Conservation (phyloP, 2,329 filamentous ascomycete species). For the Fusarium pseudoanthophilum region DNA sequence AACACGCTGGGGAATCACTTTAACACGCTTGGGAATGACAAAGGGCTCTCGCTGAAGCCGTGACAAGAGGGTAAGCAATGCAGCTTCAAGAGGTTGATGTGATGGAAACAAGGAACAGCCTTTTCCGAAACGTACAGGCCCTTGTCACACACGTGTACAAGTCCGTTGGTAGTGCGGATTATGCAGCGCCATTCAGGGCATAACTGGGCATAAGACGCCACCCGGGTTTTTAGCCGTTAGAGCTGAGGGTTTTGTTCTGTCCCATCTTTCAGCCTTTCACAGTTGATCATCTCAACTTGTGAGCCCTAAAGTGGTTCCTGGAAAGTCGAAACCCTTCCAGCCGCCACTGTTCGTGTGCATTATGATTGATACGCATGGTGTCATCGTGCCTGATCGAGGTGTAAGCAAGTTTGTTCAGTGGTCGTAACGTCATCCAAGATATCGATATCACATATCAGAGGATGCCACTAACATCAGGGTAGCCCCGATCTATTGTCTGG, state of each 20-base stretch:
- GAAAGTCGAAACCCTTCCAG: not conserved
- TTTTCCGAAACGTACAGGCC: constrained; percentile 38
- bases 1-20: constrained; percentile 21
- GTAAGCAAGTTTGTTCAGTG: constrained; percentile 13
- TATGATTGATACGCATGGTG: constrained; percentile 3
- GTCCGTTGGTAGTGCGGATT: constrained; percentile 24
- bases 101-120: constrained; percentile 27
- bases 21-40: constrained; percentile 6
- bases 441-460: constrained; percentile 1
- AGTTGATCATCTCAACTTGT: constrained; percentile 13
- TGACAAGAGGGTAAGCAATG: not conserved
- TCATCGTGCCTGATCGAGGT: constrained; percentile 18
- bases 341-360: not conserved
- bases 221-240: constrained; percentile 8
- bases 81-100: constrained; percentile 16
- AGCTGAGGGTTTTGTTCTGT: constrained; percentile 11
- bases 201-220: constrained; percentile 35
- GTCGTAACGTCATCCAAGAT: constrained; percentile 2
- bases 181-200: constrained; percentile 32
- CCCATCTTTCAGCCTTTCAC: constrained; percentile 21
- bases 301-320: constrained; percentile 20
- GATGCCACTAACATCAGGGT: constrained; percentile 4
- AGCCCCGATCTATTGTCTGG: constrained; percentile 11
- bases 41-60: constrained; percentile 1
- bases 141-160: constrained; percentile 42